Conservation (phyloP, 495 filamentous ascomycete species). For the Penicillium crystallinum region DNA sequence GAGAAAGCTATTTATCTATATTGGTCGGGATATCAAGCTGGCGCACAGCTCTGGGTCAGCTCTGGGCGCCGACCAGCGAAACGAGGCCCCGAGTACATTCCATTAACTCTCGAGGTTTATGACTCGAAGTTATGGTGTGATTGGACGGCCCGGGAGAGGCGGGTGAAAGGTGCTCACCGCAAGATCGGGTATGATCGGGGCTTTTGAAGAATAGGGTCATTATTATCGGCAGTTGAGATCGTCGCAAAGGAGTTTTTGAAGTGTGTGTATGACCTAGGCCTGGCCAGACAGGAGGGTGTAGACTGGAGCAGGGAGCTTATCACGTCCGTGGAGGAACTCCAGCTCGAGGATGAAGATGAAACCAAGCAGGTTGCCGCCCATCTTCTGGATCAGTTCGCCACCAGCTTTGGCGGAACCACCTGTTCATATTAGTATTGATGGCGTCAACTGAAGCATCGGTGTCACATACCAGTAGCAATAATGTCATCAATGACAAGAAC, state of each 20-base stretch:
- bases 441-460: neutral
- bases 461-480: slow-evolving; percentile 83
- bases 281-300: slow-evolving; percentile 75
- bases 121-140: neutral
- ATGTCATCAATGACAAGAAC: slow-evolving; percentile 96
- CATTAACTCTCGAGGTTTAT: neutral
- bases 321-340: slow-evolving; percentile 85
- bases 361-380: slow-evolving; percentile 77
- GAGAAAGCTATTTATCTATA: slow-evolving; percentile 13
- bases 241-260: slow-evolving; percentile 11
- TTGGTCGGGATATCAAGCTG: neutral
- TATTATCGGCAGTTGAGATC: slow-evolving; percentile 2
- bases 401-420: slow-evolving; percentile 89
- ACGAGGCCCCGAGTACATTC: neutral
- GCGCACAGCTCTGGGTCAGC: neutral
- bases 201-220: slow-evolving; percentile 3
- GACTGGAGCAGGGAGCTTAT: slow-evolving; percentile 80
- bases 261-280: slow-evolving; percentile 15
- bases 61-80: slow-evolving; percentile 3
- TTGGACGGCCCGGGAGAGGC: neutral
- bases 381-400: slow-evolving; percentile 75
- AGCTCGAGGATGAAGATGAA: slow-evolving; percentile 97
- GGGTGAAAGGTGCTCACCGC: neutral
- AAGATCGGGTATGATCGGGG: slow-evolving; percentile 2
- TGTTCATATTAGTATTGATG: slow-evolving; percentile 34